Evolutionary conservation across 164 flowering plant genomes (phyloP).

Genomic region (Vitis amurensis): DNA sequence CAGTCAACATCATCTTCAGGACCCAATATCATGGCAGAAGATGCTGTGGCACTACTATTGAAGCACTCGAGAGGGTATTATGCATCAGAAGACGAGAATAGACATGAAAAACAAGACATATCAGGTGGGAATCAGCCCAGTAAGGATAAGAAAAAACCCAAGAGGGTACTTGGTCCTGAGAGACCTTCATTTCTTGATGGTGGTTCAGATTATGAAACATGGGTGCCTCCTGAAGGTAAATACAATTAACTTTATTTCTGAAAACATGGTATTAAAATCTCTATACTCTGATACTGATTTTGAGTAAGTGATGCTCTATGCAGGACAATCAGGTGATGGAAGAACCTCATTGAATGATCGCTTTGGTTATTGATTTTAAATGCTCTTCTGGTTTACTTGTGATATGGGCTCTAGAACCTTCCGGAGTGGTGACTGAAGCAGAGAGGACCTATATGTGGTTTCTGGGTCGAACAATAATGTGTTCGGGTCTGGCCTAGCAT

Average conservation of each 20-base stretch:
- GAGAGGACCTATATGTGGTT: no score
- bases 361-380: conserved; percentile 61
- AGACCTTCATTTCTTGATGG: conserved; percentile 63
- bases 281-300: not conserved
- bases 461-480: no score
- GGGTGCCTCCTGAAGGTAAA: conserved; percentile 98
- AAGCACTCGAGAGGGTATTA: conserved; percentile 68
- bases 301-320: conserved; percentile 10
- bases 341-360: conserved; percentile 89
- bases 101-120: conserved; percentile 13
- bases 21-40: conserved; percentile 54
- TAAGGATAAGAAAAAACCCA: conserved; percentile 48
- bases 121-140: conserved; percentile 10
- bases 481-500: no score
- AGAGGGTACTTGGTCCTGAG: conserved; percentile 82
- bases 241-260: no score
- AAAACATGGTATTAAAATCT: no score
- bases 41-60: conserved; percentile 80
- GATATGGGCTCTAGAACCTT: not conserved
- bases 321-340: conserved; percentile 99
- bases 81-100: conserved; percentile 41
- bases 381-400: not conserved
- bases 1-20: conserved; percentile 27
- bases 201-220: conserved; percentile 54
- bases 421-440: not conserved